Evolutionary conservation across 257 asterid genomes (phyloP).

Genomic region (Solanum gracilifrons): DNA sequence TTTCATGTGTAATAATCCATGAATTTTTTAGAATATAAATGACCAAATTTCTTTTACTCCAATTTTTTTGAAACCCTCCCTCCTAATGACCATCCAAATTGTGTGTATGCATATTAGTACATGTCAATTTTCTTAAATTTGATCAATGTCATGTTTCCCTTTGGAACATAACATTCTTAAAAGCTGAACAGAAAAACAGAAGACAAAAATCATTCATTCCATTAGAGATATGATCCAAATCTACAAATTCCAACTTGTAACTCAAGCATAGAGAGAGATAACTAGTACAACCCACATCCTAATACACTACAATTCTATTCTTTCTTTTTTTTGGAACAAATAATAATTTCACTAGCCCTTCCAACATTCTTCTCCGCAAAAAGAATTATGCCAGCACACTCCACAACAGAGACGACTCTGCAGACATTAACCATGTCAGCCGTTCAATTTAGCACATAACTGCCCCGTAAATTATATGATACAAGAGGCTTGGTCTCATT

Average conservation of each 20-base stretch:
- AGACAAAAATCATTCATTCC: neutral
- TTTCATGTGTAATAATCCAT: neutral
- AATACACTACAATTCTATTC: slow-evolving; percentile 17
- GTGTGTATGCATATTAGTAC: neutral
- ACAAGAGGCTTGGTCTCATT: slow-evolving; percentile 26
- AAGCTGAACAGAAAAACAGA: neutral
- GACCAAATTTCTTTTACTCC: too few species aligned
- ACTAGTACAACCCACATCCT: slow-evolving; percentile 17
- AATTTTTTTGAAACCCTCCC: neutral
- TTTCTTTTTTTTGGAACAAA: slow-evolving; percentile 4
- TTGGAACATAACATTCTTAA: neutral
- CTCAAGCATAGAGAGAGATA: neutral
- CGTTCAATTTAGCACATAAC: slow-evolving; percentile 2
- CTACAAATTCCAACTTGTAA: slow-evolving; percentile 3
- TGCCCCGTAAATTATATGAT: slow-evolving; percentile 29
- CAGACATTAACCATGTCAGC: slow-evolving; percentile 10
- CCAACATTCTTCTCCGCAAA: slow-evolving; percentile 8
- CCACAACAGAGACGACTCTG: slow-evolving; percentile 11
- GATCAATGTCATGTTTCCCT: neutral
- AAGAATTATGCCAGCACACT: slow-evolving; percentile 13
- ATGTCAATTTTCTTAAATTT: neutral
- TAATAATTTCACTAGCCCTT: slow-evolving; percentile 12
- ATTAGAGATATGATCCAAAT: neutral
- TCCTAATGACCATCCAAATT: neutral
- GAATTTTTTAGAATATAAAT: too few species aligned